Conservation (phyloP, 2,329 filamentous ascomycete species). For the Colletotrichum sp. region DNA sequence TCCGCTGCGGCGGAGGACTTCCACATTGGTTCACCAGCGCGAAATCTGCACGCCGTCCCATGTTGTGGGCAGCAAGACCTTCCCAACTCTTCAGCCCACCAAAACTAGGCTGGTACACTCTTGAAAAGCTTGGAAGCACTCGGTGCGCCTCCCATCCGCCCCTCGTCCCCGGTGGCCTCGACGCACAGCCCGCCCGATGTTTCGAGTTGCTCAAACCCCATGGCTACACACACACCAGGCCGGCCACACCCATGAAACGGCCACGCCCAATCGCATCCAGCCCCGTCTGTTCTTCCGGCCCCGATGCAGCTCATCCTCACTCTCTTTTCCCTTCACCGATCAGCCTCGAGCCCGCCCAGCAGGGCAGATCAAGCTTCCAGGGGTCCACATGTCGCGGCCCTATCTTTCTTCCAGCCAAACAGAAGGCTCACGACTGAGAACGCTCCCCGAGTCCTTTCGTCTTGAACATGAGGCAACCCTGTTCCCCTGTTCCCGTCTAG, state of each 20-base stretch:
- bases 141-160: not conserved
- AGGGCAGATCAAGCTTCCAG: not conserved
- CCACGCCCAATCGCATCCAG: conserved; percentile 3
- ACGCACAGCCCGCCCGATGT: conserved; percentile 14
- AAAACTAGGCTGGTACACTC: not conserved
- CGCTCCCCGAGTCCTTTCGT: not conserved
- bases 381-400: not conserved
- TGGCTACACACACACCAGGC: not conserved
- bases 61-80: not conserved
- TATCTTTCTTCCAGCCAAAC: not conserved
- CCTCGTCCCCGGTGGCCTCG: not conserved
- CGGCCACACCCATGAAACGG: not conserved
- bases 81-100: not conserved
- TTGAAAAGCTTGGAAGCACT: not conserved
- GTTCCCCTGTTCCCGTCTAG: not conserved
- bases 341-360: not conserved
- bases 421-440: not conserved
- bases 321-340: not conserved
- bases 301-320: not conserved
- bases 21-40: conserved; percentile 9
- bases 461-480: not conserved
- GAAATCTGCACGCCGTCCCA: not conserved
- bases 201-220: not conserved
- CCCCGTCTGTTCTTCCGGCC: not conserved
- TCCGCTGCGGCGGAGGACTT: not conserved